Evolutionary conservation across 192 early-diverging fungal species (phyloP).

Genomic region (Neocallimastix lanati): DNA sequence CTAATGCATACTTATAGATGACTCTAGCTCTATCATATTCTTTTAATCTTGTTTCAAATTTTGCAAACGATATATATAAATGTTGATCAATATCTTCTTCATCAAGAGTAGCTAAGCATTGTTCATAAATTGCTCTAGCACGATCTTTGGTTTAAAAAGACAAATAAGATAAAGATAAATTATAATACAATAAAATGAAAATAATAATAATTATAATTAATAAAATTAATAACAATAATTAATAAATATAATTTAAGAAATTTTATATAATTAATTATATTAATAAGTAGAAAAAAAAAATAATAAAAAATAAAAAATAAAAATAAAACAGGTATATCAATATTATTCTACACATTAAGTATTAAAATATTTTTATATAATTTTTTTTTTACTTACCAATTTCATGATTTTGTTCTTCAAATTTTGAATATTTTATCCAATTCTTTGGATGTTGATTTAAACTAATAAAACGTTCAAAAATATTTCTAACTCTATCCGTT

Average conservation of each 20-base stretch:
- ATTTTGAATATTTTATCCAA: constrained; percentile 83
- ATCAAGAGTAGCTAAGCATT: constrained; percentile 71
- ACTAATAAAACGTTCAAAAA: constrained; percentile 74
- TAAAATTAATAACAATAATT: too few species aligned
- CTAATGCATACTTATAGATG: constrained; percentile 89
- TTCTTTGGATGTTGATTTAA: constrained; percentile 80
- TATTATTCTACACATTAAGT: too few species aligned
- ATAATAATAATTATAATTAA: too few species aligned
- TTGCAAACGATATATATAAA: constrained; percentile 88
- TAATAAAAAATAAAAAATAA: too few species aligned
- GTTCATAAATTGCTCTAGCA: constrained; percentile 70
- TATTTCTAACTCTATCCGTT: constrained; percentile 50
- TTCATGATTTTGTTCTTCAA: background rate
- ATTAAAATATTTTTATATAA: background rate
- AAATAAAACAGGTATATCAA: too few species aligned
- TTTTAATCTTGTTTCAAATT: constrained; percentile 74
- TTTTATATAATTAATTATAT: too few species aligned
- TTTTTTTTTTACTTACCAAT: background rate
- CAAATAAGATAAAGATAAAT: too few species aligned
- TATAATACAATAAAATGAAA: too few species aligned
- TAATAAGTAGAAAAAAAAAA: too few species aligned
- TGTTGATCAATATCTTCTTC: constrained; percentile 86
- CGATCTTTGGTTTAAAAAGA: constrained; percentile 31
- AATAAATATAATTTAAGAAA: too few species aligned
- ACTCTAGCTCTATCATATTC: constrained; percentile 87